phyloP scores from a whole-genome alignment of 441 rosid genomes.

The Lepidium campestre region DNA sequence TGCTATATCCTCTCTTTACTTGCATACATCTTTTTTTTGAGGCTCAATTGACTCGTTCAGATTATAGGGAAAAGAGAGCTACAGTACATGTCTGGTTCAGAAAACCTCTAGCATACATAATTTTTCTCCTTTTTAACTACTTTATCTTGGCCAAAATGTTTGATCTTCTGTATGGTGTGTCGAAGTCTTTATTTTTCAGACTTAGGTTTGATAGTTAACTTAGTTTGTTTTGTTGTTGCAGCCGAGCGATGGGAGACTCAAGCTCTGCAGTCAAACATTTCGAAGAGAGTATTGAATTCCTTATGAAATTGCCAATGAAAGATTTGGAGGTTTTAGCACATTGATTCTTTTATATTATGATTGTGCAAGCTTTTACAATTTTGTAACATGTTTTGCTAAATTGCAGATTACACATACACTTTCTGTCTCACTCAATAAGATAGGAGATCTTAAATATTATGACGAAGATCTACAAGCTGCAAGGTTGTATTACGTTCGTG shows the following conservation, averaged over 20 bases:
- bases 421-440: conserved; percentile 93
- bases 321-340: conserved; percentile 67
- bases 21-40: not conserved
- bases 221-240: conserved; percentile 30
- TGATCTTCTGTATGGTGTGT: conserved; percentile 8
- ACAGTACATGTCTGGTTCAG: not conserved
- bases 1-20: not conserved
- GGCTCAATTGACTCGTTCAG: not conserved
- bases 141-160: not conserved
- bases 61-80: not conserved
- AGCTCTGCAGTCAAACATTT: conserved; percentile 69
- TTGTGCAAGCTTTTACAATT: not conserved
- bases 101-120: not conserved
- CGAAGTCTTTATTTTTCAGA: not conserved
- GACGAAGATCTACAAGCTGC: conserved; percentile 81
- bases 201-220: not conserved
- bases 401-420: conserved; percentile 82
- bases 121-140: not conserved
- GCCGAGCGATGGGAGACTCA: conserved; percentile 89
- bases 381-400: not conserved
- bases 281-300: conserved; percentile 86
- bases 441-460: conserved; percentile 93
- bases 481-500: conserved; percentile 67
- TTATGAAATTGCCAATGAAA: conserved; percentile 58
- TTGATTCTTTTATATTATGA: not conserved